phyloP scores from a whole-genome alignment of 2,329 filamentous ascomycete species.

The Colletotrichum tropicale region DNA sequence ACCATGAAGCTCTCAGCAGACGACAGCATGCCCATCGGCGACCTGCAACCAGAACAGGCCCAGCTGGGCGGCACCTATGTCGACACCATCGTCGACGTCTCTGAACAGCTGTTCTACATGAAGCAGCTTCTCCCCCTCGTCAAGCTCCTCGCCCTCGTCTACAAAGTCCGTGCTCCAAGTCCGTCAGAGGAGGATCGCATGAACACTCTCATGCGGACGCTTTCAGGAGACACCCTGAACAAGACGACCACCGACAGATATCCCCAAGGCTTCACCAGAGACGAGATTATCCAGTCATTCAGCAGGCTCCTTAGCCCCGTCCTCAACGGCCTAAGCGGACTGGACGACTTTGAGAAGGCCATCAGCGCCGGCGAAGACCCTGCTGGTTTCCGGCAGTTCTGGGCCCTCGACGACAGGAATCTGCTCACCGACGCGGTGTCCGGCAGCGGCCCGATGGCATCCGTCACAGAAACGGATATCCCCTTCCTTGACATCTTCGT shows the following conservation, averaged over 20 bases:
- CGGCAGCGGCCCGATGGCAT: conserved; percentile 24
- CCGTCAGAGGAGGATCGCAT: conserved; percentile 32
- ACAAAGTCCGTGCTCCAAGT: conserved; percentile 30
- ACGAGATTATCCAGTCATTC: conserved; percentile 35
- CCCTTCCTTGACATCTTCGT: conserved; percentile 20
- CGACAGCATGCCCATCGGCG: not conserved
- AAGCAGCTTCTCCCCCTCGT: conserved; percentile 35
- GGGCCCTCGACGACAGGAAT: conserved; percentile 36
- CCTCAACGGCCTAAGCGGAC: conserved; percentile 37
- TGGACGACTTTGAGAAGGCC: conserved; percentile 33
- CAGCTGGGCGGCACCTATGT: conserved; percentile 22
- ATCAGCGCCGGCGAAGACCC: conserved; percentile 34
- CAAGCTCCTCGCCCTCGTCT: conserved; percentile 36
- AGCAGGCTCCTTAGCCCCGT: conserved; percentile 31
- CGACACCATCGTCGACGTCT: conserved; percentile 32
- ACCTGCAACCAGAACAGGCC: conserved; percentile 7
- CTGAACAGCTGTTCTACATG: conserved; percentile 33
- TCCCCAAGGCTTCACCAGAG: conserved; percentile 22
- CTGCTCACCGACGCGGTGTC: conserved; percentile 35
- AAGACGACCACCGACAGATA: conserved; percentile 15
- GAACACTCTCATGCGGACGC: conserved; percentile 35
- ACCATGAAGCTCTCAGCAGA: conserved; percentile 4
- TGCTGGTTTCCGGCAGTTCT: conserved; percentile 38
- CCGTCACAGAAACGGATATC: conserved; percentile 28
- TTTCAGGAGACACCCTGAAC: conserved; percentile 1